Base-by-base conservation (phyloP, 352 stramenopile genomes). In the Globisporangium splendens region DNA sequence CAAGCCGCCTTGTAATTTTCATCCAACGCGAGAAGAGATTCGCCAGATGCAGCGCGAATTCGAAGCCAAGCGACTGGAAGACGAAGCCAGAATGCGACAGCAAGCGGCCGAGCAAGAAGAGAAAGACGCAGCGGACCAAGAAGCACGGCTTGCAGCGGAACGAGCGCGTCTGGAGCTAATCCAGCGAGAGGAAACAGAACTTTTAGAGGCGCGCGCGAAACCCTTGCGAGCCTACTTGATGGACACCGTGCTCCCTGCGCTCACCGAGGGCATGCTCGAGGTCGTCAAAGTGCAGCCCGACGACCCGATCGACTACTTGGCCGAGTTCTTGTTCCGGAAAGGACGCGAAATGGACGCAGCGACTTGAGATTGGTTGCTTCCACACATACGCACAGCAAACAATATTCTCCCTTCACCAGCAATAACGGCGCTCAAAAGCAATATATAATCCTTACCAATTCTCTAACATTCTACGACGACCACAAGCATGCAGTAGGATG, bases 221-320 rank as follows among this genome's bases (percentile, higher is more conserved):
- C 86, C 88, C 11, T 59, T 95, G 48, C 75, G 83, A 5, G 75
- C 77, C 21, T 96, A 91, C 63, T 69, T 96, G 15, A 91, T 94
- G 79, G 75, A 94, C 62, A 89, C 80, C 0, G 84, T 95, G 41
- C 73, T 96, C 21, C 86, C 88, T 22, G 81, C 82, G 12, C 72
- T 96, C 20, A 94, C 86, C 0, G 76, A 93, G 68, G 83, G 82
- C 10, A 91, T 96, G 76, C 72, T 95, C 18, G 83, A 96, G 66
- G 77, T 93, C n/a, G 83, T 91, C 59, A 89, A 91, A 31, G 80
- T 92, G 41, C 81, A 94, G 68, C 85, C 86, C 0, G 73, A 86
- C 18, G 85, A 96, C 56, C 86, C 88, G 39, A 90, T 96, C 56
- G 86, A 95, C 68, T 95, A 91, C 52, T 69, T 96, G 22, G 86